Conservation (phyloP, 2,329 filamentous ascomycete species). For the Eurotiales sp. region DNA sequence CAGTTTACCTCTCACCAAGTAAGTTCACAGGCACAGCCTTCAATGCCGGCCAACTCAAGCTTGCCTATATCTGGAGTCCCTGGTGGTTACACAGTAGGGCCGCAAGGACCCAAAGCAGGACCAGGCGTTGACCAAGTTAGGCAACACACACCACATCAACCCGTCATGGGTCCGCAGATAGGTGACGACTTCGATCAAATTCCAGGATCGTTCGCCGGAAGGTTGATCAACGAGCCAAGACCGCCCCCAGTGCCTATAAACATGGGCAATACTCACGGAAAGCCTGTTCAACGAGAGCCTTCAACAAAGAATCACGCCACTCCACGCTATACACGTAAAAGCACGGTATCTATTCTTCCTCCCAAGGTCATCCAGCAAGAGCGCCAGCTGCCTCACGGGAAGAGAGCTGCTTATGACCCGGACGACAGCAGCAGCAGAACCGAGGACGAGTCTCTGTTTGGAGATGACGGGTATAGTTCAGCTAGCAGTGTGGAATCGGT, state of each 20-base stretch:
- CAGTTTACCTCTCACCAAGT: neutral
- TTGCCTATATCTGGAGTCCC: neutral
- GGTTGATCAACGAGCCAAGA: neutral
- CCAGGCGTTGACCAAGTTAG: neutral
- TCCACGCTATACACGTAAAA: neutral
- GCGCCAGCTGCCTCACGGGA: neutral
- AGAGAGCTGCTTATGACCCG: constrained; percentile 16
- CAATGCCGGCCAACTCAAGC: neutral
- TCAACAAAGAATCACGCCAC: neutral
- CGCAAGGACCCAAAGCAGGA: neutral
- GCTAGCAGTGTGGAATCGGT: constrained; percentile 23
- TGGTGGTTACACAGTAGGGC: neutral
- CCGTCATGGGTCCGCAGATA: neutral
- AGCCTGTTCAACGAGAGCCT: neutral
- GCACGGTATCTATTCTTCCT: neutral
- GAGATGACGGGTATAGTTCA: constrained; percentile 24
- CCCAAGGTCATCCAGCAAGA: constrained; percentile 10
- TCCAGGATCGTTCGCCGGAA: neutral
- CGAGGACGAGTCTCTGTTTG: constrained; percentile 27
- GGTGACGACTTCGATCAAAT: neutral
- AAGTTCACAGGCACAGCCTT: neutral
- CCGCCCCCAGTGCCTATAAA: neutral
- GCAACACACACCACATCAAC: neutral
- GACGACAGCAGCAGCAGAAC: constrained; percentile 26
- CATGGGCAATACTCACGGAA: neutral